Evolutionary conservation across 2,329 filamentous ascomycete species (phyloP).

Genomic region (Colletotrichum lini): DNA sequence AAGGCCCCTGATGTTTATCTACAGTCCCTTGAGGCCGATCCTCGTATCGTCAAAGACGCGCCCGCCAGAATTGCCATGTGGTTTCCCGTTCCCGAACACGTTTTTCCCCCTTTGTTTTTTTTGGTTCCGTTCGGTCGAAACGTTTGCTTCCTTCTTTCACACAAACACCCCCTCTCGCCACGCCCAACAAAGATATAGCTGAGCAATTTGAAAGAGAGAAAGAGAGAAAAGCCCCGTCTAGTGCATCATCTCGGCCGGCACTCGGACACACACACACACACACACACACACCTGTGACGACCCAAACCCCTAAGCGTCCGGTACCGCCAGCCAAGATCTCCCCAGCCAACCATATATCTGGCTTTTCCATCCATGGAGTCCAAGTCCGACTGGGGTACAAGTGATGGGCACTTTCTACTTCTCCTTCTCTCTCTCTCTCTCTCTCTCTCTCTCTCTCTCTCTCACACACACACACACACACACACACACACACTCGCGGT

Average conservation of each 20-base stretch:
- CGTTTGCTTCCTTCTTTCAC: slow-evolving; percentile 21
- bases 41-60: slow-evolving; percentile 3
- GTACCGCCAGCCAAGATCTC: slow-evolving; percentile 18
- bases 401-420: background rate
- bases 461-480: too few species aligned
- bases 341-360: slow-evolving; percentile 10
- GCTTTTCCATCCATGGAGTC: background rate
- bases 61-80: slow-evolving; percentile 12
- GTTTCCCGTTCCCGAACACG: slow-evolving; percentile 22
- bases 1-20: background rate
- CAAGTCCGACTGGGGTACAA: background rate
- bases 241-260: slow-evolving; percentile 12
- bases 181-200: background rate
- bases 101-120: slow-evolving; percentile 1
- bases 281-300: background rate
- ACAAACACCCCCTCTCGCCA: background rate
- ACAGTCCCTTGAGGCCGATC: background rate
- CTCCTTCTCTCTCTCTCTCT: background rate
- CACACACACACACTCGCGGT: background rate
- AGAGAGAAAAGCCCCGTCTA: background rate
- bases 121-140: background rate
- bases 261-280: slow-evolving; percentile 17
- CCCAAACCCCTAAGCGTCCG: slow-evolving; percentile 6
- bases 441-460: background rate
- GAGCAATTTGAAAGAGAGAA: background rate